phyloP scores from a whole-genome alignment of 768 basidiomycete genomes.

The Leccinum longicurvipes region DNA sequence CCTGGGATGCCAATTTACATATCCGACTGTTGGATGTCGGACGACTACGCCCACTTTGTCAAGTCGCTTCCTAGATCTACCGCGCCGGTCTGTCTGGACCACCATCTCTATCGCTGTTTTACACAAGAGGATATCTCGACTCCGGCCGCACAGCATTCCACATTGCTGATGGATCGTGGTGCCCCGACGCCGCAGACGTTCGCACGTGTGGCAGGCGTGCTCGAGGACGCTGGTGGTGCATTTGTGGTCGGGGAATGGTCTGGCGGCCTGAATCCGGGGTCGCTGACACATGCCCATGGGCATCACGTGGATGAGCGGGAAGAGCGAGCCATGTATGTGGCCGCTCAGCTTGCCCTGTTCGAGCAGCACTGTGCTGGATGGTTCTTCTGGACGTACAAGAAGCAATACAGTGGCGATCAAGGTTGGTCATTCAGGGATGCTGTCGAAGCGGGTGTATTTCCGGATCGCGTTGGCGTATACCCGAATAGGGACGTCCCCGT shows the following conservation, averaged over 20 bases:
- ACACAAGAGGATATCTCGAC: conserved; percentile 54
- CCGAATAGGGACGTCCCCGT: conserved; percentile 19
- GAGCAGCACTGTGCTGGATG: conserved; percentile 65
- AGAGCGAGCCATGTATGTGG: conserved; percentile 47
- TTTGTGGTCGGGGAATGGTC: conserved; percentile 80
- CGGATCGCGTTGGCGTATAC: conserved; percentile 44
- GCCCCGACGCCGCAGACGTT: conserved; percentile 41
- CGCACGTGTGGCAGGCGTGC: conserved; percentile 34
- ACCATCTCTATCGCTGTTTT: conserved; percentile 84
- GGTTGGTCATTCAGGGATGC: conserved; percentile 77
- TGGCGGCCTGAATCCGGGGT: conserved; percentile 66
- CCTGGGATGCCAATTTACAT: conserved; percentile 66
- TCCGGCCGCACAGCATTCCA: conserved; percentile 52
- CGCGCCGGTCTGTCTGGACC: conserved; percentile 62
- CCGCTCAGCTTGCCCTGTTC: conserved; percentile 64
- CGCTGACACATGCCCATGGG: conserved; percentile 41
- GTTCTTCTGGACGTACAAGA: conserved; percentile 87
- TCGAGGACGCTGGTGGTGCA: conserved; percentile 41
- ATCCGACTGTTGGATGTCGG: conserved; percentile 71
- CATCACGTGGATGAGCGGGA: conserved; percentile 34
- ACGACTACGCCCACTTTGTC: conserved; percentile 59
- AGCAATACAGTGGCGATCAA: conserved; percentile 57
- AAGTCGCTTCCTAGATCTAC: conserved; percentile 30
- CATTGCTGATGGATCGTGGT: conserved; percentile 40
- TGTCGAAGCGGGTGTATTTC: conserved; percentile 59